Conservation (phyloP, 352 stramenopile species). For the Globisporangium nunn region DNA sequence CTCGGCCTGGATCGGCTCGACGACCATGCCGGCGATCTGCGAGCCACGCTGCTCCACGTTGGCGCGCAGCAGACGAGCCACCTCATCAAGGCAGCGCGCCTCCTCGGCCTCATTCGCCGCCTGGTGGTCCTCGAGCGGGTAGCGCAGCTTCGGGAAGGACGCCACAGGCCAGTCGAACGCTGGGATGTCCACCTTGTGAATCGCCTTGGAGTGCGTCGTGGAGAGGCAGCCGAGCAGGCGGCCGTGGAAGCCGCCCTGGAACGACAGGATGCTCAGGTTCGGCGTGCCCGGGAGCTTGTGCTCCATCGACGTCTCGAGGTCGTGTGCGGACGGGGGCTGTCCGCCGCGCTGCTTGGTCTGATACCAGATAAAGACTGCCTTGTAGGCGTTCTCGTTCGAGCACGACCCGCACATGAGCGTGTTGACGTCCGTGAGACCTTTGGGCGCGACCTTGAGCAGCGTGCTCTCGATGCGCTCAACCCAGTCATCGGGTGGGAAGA, state of each 20-base stretch:
- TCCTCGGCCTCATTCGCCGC: constrained; percentile 65
- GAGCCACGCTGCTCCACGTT: constrained; percentile 26
- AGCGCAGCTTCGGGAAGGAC: constrained; percentile 58
- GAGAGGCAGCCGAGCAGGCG: constrained; percentile 73
- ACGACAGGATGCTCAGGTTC: constrained; percentile 77
- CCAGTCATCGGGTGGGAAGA: constrained; percentile 76
- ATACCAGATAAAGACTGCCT: constrained; percentile 86
- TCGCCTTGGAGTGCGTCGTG: constrained; percentile 79
- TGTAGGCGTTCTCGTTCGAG: constrained; percentile 85
- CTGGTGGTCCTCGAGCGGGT: constrained; percentile 57
- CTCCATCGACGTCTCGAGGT: constrained; percentile 66
- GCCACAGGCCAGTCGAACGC: constrained; percentile 81
- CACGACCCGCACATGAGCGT: constrained; percentile 86
- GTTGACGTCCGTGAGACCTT: constrained; percentile 60
- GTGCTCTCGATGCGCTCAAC: constrained; percentile 58
- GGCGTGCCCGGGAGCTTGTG: constrained; percentile 63
- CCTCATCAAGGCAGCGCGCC: constrained; percentile 54
- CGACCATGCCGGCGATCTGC: constrained; percentile 66
- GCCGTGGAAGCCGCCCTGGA: constrained; percentile 77
- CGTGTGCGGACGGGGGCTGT: constrained; percentile 40
- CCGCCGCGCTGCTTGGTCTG: constrained; percentile 65
- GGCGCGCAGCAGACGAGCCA: constrained; percentile 41
- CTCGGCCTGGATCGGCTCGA: constrained; percentile 80
- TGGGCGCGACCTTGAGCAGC: constrained; percentile 46
- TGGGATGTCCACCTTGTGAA: constrained; percentile 84